Evolutionary conservation across 2,329 filamentous ascomycete species (phyloP).

Genomic region (Phoma sp.): DNA sequence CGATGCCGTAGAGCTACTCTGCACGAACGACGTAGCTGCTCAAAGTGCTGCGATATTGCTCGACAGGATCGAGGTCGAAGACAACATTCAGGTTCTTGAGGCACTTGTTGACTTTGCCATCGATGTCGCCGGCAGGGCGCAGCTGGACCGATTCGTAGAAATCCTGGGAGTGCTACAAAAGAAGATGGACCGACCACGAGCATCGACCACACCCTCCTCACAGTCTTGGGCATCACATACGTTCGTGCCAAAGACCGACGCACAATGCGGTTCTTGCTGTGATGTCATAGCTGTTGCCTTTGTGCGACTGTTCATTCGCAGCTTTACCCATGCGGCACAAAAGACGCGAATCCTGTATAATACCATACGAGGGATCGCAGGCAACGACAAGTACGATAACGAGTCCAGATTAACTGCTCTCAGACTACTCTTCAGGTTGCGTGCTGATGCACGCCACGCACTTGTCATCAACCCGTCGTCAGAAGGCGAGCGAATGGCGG

Average conservation of each 20-base stretch:
- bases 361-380: constrained; percentile 43
- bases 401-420: constrained; percentile 50
- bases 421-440: constrained; percentile 73
- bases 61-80: constrained; percentile 67
- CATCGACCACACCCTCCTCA: constrained; percentile 23
- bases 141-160: constrained; percentile 64
- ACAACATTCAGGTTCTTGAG: constrained; percentile 69
- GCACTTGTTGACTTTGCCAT: constrained; percentile 70
- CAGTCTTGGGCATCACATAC: constrained; percentile 28
- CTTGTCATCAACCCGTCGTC: constrained; percentile 75
- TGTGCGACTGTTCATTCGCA: constrained; percentile 77
- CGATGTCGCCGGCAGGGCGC: constrained; percentile 67
- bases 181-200: constrained; percentile 35
- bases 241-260: constrained; percentile 23
- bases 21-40: constrained; percentile 64
- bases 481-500: constrained; percentile 77
- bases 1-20: constrained; percentile 61
- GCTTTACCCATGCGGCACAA: constrained; percentile 69
- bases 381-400: constrained; percentile 39
- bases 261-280: constrained; percentile 59
- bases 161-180: constrained; percentile 53
- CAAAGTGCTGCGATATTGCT: constrained; percentile 69
- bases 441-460: constrained; percentile 80
- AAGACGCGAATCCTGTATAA: constrained; percentile 65
- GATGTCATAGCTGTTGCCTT: constrained; percentile 77